phyloP scores from a whole-genome alignment of 805 yeast species.

The Spathaspora sp. region DNA sequence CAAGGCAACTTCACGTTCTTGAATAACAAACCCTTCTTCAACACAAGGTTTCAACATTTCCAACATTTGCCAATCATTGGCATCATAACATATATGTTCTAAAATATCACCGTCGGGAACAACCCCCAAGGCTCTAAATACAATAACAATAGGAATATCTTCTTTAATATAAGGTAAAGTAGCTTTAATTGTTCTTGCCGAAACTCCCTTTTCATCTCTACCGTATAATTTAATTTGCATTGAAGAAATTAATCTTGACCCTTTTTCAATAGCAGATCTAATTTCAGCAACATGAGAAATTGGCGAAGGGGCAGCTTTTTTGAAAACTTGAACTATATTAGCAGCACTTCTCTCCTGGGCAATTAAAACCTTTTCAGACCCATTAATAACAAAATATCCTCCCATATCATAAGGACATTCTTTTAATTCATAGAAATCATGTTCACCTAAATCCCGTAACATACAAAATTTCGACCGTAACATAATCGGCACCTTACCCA shows the following conservation, averaged over 20 bases:
- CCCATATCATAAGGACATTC: slow-evolving; percentile 99
- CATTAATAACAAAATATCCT: slow-evolving; percentile 97
- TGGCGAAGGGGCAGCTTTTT: slow-evolving; percentile 96
- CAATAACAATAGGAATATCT: slow-evolving; percentile 95
- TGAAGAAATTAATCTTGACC: slow-evolving; percentile 89
- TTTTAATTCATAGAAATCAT: slow-evolving; percentile 89
- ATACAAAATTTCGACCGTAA: slow-evolving; percentile 94
- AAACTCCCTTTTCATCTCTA: slow-evolving; percentile 66
- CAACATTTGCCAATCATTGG: slow-evolving; percentile 98
- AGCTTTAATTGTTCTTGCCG: slow-evolving; percentile 86
- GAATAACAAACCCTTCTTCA: slow-evolving; percentile 97
- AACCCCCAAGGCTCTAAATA: slow-evolving; percentile 95
- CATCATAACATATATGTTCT: slow-evolving; percentile 97
- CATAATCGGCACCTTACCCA: slow-evolving; percentile 98
- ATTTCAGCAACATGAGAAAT: slow-evolving; percentile 95
- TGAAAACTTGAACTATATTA: slow-evolving; percentile 96
- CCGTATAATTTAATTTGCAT: slow-evolving; percentile 91
- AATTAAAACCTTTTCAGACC: slow-evolving; percentile 95
- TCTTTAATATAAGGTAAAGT: slow-evolving; percentile 95
- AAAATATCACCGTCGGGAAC: slow-evolving; percentile 99
- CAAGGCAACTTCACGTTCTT: slow-evolving; percentile 95
- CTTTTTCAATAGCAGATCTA: slow-evolving; percentile 94
- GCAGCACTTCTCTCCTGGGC: slow-evolving; percentile 99
- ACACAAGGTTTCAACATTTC: slow-evolving; percentile 99
- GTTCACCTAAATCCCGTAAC: slow-evolving; percentile 83